Evolutionary conservation across 805 yeast genomes (phyloP).

Genomic region (Limtongia smithiae): DNA sequence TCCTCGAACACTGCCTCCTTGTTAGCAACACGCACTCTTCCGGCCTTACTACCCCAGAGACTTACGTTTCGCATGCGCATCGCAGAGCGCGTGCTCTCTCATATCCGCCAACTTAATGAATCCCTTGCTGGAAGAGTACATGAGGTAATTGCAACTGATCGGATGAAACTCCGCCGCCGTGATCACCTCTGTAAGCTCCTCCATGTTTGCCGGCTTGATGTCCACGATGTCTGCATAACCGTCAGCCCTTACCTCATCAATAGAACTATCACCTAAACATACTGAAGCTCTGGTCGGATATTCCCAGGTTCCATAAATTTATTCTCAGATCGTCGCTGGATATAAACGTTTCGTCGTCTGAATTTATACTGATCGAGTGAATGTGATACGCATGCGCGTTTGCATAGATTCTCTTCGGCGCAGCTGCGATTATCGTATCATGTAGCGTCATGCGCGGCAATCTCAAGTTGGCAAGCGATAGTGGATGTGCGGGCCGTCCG

Average conservation of each 20-base stretch:
- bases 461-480: constrained; percentile 46
- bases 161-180: constrained; percentile 98
- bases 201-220: constrained; percentile 97
- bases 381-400: constrained; percentile 99
- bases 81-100: constrained; percentile 94
- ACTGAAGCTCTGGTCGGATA: constrained; percentile 88
- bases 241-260: neutral
- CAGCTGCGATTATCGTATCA: constrained; percentile 91
- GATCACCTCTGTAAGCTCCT: constrained; percentile 95
- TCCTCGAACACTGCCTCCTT: constrained; percentile 72
- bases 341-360: constrained; percentile 93
- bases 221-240: constrained; percentile 66
- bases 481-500: constrained; percentile 26
- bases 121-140: constrained; percentile 94
- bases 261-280: neutral
- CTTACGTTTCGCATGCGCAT: constrained; percentile 59
- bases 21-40: neutral
- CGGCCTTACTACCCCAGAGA: neutral
- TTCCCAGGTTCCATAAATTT: constrained; percentile 91
- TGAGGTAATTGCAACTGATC: constrained; percentile 80
- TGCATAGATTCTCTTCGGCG: constrained; percentile 84
- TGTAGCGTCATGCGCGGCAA: constrained; percentile 89
- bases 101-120: constrained; percentile 93
- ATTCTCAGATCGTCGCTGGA: constrained; percentile 92
- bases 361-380: constrained; percentile 88